Evolutionary conservation across 441 rosid species (phyloP).

Genomic region (Gossypium trilobum): DNA sequence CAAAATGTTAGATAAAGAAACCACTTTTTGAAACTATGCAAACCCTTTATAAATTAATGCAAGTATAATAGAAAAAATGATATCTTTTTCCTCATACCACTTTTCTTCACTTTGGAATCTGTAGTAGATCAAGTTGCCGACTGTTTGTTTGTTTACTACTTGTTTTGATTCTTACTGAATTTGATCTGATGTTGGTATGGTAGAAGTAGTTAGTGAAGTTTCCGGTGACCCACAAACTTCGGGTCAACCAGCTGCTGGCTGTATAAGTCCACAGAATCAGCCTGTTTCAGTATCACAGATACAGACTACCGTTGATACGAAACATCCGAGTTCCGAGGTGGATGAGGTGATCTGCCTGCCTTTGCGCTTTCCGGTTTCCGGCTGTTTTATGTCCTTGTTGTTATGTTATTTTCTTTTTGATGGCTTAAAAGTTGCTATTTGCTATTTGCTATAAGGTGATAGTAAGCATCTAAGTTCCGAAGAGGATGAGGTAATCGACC

Average conservation of each 20-base stretch:
- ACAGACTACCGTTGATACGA: neutral
- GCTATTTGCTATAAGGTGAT: neutral
- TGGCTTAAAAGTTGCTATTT: neutral
- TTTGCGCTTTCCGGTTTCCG: neutral
- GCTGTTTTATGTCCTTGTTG: neutral
- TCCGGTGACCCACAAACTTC: neutral
- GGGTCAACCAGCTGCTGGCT: neutral
- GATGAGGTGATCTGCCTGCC: conserved; percentile 1
- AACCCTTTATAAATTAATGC: neutral
- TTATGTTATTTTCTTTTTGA: neutral
- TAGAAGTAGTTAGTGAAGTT: neutral
- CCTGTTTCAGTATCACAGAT: neutral
- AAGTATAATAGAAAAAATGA: neutral
- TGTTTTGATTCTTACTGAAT: neutral
- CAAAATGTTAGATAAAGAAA: neutral
- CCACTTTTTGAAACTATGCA: neutral
- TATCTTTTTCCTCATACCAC: neutral
- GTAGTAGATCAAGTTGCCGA: neutral
- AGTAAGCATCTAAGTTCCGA: neutral
- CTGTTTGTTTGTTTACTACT: neutral
- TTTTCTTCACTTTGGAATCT: neutral
- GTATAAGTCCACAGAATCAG: neutral
- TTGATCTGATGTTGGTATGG: neutral
- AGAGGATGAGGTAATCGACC: neutral
- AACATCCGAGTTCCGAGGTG: neutral